These are phyloP conservation scores for Osmanthus fragrans DNA, from an alignment of 257 asterid species.

Conservation along the genomic window DNA sequence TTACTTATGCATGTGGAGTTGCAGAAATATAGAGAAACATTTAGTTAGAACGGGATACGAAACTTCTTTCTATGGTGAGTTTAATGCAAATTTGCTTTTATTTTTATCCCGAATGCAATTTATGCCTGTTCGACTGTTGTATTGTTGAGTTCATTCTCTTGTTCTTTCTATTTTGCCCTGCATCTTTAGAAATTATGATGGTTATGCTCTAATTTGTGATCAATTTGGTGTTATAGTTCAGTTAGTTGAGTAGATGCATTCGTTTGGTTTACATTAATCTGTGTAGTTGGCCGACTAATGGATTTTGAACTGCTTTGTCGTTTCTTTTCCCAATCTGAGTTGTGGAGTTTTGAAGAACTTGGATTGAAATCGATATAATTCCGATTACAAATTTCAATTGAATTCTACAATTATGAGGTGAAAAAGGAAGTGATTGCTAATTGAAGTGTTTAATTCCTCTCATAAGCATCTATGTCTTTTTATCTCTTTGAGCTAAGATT, in stretches of 20 bases:
- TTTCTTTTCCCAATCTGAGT: not conserved
- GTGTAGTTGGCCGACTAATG: not conserved
- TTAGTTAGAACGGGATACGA: no score
- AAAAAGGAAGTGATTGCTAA: not conserved
- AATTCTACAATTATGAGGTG: not conserved
- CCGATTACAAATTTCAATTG: not conserved
- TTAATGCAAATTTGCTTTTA: no score
- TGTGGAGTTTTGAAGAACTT: not conserved
- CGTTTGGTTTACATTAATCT: not conserved
- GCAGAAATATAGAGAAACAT: no score
- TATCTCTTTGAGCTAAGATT: not conserved
- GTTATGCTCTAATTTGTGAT: not conserved
- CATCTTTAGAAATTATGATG: not conserved
- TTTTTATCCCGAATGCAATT: no score
- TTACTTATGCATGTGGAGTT: no score
- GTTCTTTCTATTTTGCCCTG: not conserved
- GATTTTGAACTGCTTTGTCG: not conserved
- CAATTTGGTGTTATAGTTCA: not conserved
- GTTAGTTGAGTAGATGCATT: not conserved
- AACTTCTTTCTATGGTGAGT: no score
- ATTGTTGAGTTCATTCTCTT: conserved; percentile 21
- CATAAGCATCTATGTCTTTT: not conserved
- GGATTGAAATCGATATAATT: not conserved
- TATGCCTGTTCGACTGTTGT: not conserved
- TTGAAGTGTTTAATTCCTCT: not conserved